phyloP scores from a whole-genome alignment of 148 eudicot genomes.

The Camellia granthamiana region DNA sequence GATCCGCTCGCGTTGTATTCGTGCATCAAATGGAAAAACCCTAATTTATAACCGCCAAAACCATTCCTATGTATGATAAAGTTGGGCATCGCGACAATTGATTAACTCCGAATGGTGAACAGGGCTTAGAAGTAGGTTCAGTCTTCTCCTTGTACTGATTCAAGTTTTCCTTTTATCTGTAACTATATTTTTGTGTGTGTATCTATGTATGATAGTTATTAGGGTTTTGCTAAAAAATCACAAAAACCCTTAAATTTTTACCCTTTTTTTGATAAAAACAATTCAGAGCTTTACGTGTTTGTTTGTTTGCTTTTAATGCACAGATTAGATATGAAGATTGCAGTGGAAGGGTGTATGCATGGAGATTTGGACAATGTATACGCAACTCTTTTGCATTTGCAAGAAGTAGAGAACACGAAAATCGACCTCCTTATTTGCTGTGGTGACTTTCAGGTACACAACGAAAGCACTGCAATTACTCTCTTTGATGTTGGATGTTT shows the following conservation, averaged over 20 bases:
- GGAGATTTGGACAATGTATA: conserved; percentile 92
- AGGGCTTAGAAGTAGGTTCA: neutral
- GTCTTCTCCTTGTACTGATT: neutral
- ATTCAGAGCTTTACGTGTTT: neutral
- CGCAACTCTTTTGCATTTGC: conserved; percentile 73
- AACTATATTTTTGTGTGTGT: neutral
- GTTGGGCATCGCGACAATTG: neutral
- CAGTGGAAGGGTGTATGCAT: conserved; percentile 99
- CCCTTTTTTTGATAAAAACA: neutral
- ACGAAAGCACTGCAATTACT: neutral
- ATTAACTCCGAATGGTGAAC: neutral
- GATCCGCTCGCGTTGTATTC: too few species aligned
- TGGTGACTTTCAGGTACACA: conserved; percentile 86
- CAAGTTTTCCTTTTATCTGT: neutral
- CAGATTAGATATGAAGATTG: conserved; percentile 64
- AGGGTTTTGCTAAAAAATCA: neutral
- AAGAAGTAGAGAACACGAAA: conserved; percentile 64
- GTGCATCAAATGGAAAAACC: too few species aligned
- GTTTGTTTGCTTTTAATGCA: neutral
- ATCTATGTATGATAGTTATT: neutral
- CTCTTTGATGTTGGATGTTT: neutral
- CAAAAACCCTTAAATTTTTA: neutral
- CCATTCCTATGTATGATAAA: too few species aligned
- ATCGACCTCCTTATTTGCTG: conserved; percentile 93
- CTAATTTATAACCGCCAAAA: too few species aligned